Conservation (phyloP, 2,329 filamentous ascomycete genomes). For the Neoscytalidium dimidiatum region DNA sequence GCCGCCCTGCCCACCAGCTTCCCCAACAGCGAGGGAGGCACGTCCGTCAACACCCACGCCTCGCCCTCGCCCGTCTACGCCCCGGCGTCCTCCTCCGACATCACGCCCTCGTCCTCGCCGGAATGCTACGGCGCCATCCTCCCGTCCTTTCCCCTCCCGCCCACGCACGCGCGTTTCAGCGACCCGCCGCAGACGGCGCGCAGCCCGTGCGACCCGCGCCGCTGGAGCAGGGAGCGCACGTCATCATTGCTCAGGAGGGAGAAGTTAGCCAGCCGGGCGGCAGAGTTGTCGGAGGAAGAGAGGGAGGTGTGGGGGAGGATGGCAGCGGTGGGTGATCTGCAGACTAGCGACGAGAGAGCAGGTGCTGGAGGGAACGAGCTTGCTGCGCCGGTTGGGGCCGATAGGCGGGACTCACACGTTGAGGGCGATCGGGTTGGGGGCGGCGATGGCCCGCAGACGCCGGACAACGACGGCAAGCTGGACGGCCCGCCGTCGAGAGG, state of each 20-base stretch:
- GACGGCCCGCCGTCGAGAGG: too few species aligned
- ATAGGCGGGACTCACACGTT: neutral
- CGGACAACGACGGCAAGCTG: neutral
- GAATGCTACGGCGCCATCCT: neutral
- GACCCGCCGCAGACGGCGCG: neutral
- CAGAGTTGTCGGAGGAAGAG: neutral
- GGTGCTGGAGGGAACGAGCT: neutral
- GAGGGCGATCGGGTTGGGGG: neutral
- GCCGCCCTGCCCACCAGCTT: neutral
- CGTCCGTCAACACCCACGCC: neutral
- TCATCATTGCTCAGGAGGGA: too few species aligned
- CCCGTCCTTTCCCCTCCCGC: slow-evolving; percentile 1
- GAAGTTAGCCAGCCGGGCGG: neutral
- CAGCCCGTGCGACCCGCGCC: neutral
- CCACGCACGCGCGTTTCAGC: slow-evolving; percentile 4
- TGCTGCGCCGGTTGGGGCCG: neutral
- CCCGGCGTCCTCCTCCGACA: neutral
- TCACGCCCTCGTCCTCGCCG: too few species aligned
- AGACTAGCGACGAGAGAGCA: neutral
- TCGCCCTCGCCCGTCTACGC: neutral
- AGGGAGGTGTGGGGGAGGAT: neutral
- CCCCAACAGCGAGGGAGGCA: neutral
- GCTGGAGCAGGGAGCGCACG: neutral
- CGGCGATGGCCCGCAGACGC: neutral
- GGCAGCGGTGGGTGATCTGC: neutral